Conservation (phyloP, 2,329 filamentous ascomycete genomes). For the Zymoseptoria passerinii region DNA sequence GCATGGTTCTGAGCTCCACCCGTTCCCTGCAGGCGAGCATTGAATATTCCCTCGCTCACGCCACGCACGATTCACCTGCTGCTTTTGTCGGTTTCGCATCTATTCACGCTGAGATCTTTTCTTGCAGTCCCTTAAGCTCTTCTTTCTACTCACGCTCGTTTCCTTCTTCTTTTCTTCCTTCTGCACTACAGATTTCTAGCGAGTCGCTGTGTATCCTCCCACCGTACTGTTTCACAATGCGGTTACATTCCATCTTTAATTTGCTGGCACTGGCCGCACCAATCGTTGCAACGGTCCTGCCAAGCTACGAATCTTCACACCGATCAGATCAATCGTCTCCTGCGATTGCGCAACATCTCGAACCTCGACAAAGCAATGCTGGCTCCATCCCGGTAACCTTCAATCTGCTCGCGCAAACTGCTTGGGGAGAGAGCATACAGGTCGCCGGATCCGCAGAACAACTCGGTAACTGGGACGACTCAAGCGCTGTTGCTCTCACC, state of each 20-base stretch:
- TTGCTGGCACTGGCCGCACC: constrained; percentile 9
- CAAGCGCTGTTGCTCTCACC: constrained; percentile 48
- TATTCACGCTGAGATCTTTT: not conserved
- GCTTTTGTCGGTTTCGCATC: not conserved
- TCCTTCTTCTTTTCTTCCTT: not conserved
- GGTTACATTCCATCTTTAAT: constrained; percentile 10
- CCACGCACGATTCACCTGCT: not conserved
- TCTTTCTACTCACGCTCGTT: not conserved
- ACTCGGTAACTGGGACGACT: constrained; percentile 54
- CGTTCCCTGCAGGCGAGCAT: not conserved
- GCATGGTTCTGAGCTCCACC: not conserved
- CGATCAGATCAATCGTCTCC: not conserved
- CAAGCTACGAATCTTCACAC: constrained; percentile 4
- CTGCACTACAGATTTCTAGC: not conserved
- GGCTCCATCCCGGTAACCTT: constrained; percentile 48
- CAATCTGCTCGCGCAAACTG: constrained; percentile 49
- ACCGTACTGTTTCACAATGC: constrained; percentile 4
- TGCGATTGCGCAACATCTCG: constrained; percentile 6
- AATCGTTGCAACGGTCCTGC: constrained; percentile 12
- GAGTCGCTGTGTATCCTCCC: not conserved
- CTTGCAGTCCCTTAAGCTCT: not conserved
- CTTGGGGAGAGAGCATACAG: constrained; percentile 56
- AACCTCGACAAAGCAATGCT: constrained; percentile 34
- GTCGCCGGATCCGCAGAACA: constrained; percentile 51
- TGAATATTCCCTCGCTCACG: not conserved